Evolutionary conservation across 495 filamentous ascomycete genomes (phyloP).

Genomic region (Acidiella bohemica): DNA sequence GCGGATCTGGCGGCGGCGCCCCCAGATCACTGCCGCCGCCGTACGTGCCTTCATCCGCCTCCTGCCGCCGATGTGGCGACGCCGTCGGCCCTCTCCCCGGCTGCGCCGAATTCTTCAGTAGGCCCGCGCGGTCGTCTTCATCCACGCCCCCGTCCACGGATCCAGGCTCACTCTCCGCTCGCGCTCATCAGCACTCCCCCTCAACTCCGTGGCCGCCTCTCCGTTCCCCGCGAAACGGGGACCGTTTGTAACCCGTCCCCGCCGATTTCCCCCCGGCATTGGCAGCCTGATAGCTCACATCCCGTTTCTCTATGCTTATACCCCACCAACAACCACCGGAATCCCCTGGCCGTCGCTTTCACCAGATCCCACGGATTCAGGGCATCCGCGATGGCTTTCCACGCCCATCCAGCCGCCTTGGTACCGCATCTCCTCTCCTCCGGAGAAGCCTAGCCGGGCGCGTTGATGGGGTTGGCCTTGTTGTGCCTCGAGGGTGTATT

Average conservation of each 20-base stretch:
- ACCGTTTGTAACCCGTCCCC: background rate
- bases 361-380: slow-evolving; percentile 77
- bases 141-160: too few relatives aligned
- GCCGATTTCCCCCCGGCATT: slow-evolving; percentile 6
- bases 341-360: slow-evolving; percentile 61
- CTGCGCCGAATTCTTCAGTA: slow-evolving; percentile 3
- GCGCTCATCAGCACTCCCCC: background rate
- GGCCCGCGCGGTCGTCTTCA: slow-evolving; percentile 10
- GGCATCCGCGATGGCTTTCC: slow-evolving; percentile 52
- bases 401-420: slow-evolving; percentile 50
- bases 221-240: slow-evolving; percentile 1
- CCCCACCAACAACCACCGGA: slow-evolving; percentile 71
- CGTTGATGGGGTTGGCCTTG: too few relatives aligned
- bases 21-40: too few relatives aligned
- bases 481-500: slow-evolving; percentile 44
- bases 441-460: too few relatives aligned
- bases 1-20: too few relatives aligned
- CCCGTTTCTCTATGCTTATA: slow-evolving; percentile 40
- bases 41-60: too few relatives aligned
- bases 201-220: slow-evolving; percentile 14
- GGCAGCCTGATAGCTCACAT: slow-evolving; percentile 35
- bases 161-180: too few relatives aligned
- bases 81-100: slow-evolving; percentile 3
- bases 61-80: too few relatives aligned
- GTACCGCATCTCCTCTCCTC: slow-evolving; percentile 34